Base-by-base conservation (phyloP, 352 stramenopile species). In the Ophiocytium majus region DNA sequence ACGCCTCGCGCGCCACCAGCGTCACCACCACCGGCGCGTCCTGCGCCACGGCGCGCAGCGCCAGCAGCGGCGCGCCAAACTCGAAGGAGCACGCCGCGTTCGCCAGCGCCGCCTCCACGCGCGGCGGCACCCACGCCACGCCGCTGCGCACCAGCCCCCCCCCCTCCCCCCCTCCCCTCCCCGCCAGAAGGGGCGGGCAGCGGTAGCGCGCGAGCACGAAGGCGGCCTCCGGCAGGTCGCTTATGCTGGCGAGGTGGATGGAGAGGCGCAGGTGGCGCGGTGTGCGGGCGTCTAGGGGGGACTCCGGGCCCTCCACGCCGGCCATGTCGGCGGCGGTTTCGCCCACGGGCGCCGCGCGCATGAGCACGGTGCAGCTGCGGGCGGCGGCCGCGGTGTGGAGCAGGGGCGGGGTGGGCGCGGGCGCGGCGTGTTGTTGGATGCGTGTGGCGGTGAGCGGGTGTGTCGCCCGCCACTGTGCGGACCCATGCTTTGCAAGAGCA, bases 191-290 rank as follows among this genome's bases (percentile, higher is more conserved):
- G 43, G 5, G 43, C 43, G 43, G 43, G 43, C 14, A 57, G 43
- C 43, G 43, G 43, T 57, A 57, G 43, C 43, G 43, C 43, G 43
- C 43, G 28, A 86, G 74, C 82, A 82, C 76, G 76, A 82, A 86
- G 28, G 76, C 82, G 9, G 82, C 82, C 36, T 82, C 82, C 35
- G 81, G 74, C 1, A 86, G 71, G 50, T 83, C 82, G 74, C 76
- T 82, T 19, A 86, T 75, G 33, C 74, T 79, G 17, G 63, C 82
- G 43, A 86, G 82, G 57, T 86, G 76, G 49, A 86, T 57, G 5
- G 82, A 83, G n/a, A 86, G 76, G 23, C 82, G 75, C 35, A 82
- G 82, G 0, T 63, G 64, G 14, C 63, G 82, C 49, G 82, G 76
- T n/a, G 78, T 75, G 43, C 14, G 43, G 5, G 43, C 43, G 43